Base-by-base conservation (phyloP, 2,329 filamentous ascomycete genomes). In the Onygenales sp. region DNA sequence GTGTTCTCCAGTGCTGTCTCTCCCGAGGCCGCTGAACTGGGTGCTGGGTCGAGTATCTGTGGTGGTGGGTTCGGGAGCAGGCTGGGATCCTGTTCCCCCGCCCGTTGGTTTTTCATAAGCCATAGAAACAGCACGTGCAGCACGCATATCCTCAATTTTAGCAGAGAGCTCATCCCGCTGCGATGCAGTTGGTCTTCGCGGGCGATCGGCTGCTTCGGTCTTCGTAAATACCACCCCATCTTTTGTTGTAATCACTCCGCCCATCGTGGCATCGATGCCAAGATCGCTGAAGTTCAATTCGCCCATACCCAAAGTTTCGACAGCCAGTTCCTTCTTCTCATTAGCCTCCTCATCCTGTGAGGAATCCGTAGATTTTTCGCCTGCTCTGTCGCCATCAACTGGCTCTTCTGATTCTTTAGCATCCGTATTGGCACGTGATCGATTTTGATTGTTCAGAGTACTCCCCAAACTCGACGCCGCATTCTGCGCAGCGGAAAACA, bases 401-500 rank as follows among this genome's bases (percentile, higher is more conserved):
- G 62, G 53, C 41, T 70, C 69, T 62, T 60, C 54, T 27, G 63
- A 67, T 21, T 68, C 63, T 14, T 57, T 60, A 9, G 59, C 43
- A 43, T 67, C 66, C 5, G 69, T 66, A 35, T 61, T 60, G 39
- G 60, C 66, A 53, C 73, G 68, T 46, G 63, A 63, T 54, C 67
- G 79, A 7, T 75, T 72, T 51, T 82, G 76, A 33, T 77, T 76
- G 46, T 76, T 76, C 39, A 78, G 72, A 36, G 71, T 75, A 66
- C 83, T 91, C 48, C 82, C 81, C 46, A 96, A 85, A 47, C 84
- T 89, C 58, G 80, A 89, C 11, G 91, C 90, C 43, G 92, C 92
- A 78, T 86, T 96, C 69, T 97, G 92, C 14, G 93, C 93, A 45
- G 86, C 92, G 42, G 89, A 92, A 59, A 98, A 83, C 65, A 98